Base-by-base conservation (phyloP, 2,329 filamentous ascomycete genomes). In the Penicillium sp. region DNA sequence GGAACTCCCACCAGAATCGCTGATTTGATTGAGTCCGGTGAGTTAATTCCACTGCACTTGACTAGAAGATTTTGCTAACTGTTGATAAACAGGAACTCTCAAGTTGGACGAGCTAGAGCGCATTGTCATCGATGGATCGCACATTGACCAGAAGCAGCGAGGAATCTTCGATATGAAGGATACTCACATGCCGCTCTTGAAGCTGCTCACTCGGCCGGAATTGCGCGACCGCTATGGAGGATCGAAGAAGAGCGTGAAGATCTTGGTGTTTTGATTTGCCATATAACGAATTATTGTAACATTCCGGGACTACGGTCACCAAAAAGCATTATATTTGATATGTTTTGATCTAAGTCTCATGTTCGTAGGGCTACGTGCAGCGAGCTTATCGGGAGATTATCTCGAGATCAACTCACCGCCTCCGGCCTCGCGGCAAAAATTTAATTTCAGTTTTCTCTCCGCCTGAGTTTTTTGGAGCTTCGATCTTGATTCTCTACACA, bases 101-200 rank as follows among this genome's bases (percentile, higher is more conserved):
- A 89, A 86, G 24, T 74, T 90, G 31, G 81, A 85, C 32, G 83
- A 88, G 55, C 73, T 97, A 50, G 85, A 91, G 75, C 84, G 90
- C 43, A 83, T 99, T 32, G 85, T 97, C 8, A 83, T 97, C 31
- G 94, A 99, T 75, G 91, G 90, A 13, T 96, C 92, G 7, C 88
- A 96, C 69, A 90, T 97, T 61, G 93, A 99, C 74, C 86, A 90
- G 74, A 99, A 99, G 82, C 96, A 96, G 80, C 83, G 92, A 44
- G 91, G 92, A 0, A 85, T 99, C 60, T 85, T 96, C 72, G 94
- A 97, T 69, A 97, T 97, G 91, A 91, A 90, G 73, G 94, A 99
- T 57, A 91, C 91, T 0, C 88, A 92, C 77, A 81, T 92, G 67
- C 90, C 91, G 6, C 81, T 97, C 45, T 83, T 91, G 43, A 83